Conservation (phyloP, 805 yeast genomes). For the Myxozyma nipponensis region DNA sequence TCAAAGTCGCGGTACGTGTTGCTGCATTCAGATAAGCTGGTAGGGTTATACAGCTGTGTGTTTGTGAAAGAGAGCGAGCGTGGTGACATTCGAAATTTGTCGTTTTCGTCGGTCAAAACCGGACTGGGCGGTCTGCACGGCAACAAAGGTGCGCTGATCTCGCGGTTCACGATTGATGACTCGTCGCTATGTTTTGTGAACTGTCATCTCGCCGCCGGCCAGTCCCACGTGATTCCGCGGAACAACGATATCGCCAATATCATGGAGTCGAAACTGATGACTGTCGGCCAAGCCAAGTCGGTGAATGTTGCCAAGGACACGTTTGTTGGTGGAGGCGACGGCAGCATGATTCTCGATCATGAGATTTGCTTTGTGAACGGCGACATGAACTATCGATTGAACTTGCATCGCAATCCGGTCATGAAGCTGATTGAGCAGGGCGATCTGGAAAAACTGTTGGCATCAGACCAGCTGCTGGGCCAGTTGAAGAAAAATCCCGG, state of each 20-base stretch:
- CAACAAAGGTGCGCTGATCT: conserved; percentile 69
- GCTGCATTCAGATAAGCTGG: conserved; percentile 74
- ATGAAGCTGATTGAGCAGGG: conserved; percentile 49
- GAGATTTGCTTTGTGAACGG: conserved; percentile 89
- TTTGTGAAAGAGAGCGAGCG: conserved; percentile 57
- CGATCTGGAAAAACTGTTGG: conserved; percentile 53
- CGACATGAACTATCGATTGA: conserved; percentile 84
- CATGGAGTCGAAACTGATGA: conserved; percentile 43
- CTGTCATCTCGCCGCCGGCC: conserved; percentile 93
- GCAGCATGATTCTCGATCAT: conserved; percentile 62
- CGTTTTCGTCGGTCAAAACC: conserved; percentile 76
- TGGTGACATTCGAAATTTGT: conserved; percentile 55
- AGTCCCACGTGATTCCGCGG: conserved; percentile 72
- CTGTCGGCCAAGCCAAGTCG: conserved; percentile 34
- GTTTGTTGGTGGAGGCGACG: conserved; percentile 41
- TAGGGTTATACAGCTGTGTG: conserved; percentile 73
- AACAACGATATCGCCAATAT: conserved; percentile 83
- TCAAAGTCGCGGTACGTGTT: conserved; percentile 45
- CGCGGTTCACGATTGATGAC: conserved; percentile 60
- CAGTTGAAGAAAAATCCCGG: conserved; percentile 73
- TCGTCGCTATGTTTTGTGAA: conserved; percentile 74
- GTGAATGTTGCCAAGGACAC: conserved; percentile 14
- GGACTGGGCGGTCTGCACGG: conserved; percentile 91
- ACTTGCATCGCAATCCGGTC: conserved; percentile 67
- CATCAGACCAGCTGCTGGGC: conserved; percentile 69